Evolutionary conservation across 139 green algal species (phyloP).

Genomic region (Desmodesmus armatus): DNA sequence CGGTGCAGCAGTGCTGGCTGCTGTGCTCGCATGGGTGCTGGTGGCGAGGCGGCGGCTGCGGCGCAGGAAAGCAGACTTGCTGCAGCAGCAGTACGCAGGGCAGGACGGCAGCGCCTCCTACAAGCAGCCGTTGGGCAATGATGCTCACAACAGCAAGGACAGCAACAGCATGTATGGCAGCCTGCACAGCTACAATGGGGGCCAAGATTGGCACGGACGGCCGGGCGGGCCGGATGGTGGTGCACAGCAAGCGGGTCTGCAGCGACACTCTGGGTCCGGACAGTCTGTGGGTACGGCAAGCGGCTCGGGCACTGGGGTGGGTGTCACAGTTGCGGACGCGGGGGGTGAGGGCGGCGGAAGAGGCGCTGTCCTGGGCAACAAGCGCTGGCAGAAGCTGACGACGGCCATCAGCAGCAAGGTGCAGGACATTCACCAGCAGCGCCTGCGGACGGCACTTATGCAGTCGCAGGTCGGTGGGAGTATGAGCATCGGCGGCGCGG

Average conservation of each 20-base stretch:
- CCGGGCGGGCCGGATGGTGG: too few species aligned
- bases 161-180: not conserved
- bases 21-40: not conserved
- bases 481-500: not conserved
- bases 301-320: not conserved
- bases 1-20: not conserved
- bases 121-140: not conserved
- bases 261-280: not conserved
- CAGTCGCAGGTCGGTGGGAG: not conserved
- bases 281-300: not conserved
- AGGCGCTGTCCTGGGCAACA: not conserved
- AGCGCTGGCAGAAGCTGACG: not conserved
- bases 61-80: too few species aligned
- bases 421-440: conserved; percentile 3
- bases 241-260: too few species aligned
- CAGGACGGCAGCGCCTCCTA: not conserved
- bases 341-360: not conserved
- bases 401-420: conserved; percentile 10
- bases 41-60: not conserved
- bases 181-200: not conserved
- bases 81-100: not conserved
- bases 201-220: too few species aligned
- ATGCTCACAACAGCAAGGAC: not conserved
- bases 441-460: not conserved
- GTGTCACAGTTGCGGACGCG: too few species aligned